These are phyloP conservation scores for Neurospora sp. DNA, from an alignment of 495 filamentous ascomycete species.

Conservation along the genomic window DNA sequence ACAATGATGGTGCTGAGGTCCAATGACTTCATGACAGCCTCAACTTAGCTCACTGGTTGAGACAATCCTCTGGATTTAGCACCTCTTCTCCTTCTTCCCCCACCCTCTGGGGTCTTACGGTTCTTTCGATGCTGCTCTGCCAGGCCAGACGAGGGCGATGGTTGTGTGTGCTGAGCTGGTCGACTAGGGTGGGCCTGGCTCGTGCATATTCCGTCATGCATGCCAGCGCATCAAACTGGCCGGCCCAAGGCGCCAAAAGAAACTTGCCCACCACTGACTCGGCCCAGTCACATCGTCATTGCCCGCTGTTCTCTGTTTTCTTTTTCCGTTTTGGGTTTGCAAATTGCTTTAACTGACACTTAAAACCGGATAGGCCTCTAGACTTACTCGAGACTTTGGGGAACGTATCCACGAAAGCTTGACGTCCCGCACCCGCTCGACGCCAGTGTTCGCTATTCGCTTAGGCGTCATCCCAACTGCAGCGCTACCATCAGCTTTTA, in stretches of 20 bases:
- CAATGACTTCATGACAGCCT: constrained; percentile 9
- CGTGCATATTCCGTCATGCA: constrained; percentile 49
- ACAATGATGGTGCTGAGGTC: background rate
- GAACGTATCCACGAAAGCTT: background rate
- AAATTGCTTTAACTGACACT: background rate
- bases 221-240: constrained; percentile 46
- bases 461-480: background rate
- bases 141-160: constrained; percentile 10
- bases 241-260: constrained; percentile 37
- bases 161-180: constrained; percentile 26
- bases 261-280: constrained; percentile 27
- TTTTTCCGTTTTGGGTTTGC: background rate
- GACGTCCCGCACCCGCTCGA: background rate
- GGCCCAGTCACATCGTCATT: constrained; percentile 27
- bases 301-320: background rate
- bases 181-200: constrained; percentile 36
- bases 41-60: constrained; percentile 1
- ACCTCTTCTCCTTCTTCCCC: constrained; percentile 1
- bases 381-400: background rate
- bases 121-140: constrained; percentile 11
- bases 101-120: background rate
- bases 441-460: background rate
- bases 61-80: background rate
- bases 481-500: background rate
- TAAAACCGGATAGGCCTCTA: background rate